Conservation (phyloP, 2,329 filamentous ascomycete species). For the Thyridium curvatum region DNA sequence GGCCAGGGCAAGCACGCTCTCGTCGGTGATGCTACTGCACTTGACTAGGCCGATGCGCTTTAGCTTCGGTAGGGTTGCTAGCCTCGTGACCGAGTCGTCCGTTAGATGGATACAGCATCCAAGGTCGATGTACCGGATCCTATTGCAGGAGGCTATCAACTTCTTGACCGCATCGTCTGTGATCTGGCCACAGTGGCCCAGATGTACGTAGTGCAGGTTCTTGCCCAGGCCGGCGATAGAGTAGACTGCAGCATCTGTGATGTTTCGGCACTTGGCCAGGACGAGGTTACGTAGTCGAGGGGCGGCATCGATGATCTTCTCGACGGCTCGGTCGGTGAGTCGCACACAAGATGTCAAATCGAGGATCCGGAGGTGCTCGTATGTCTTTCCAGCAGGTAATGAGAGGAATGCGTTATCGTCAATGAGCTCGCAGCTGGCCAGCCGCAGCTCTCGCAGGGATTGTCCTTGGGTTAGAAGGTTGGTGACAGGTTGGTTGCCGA, state of each 20-base stretch:
- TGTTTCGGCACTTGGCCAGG: constrained; percentile 85
- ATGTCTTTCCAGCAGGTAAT: constrained; percentile 61
- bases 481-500: constrained; percentile 80
- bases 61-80: constrained; percentile 84
- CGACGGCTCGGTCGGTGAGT: constrained; percentile 79
- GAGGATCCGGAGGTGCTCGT: constrained; percentile 85
- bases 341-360: constrained; percentile 85
- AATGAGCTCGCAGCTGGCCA: constrained; percentile 79
- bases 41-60: constrained; percentile 95
- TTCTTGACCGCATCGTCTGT: constrained; percentile 83
- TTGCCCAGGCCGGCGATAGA: constrained; percentile 87
- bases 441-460: constrained; percentile 81
- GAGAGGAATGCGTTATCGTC: constrained; percentile 83
- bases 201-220: constrained; percentile 93
- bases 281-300: constrained; percentile 89
- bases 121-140: constrained; percentile 94
- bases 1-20: constrained; percentile 79
- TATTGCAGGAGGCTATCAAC: constrained; percentile 79
- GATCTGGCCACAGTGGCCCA: constrained; percentile 88
- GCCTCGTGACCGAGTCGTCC: constrained; percentile 74
- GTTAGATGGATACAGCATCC: constrained; percentile 91
- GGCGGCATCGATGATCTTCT: constrained; percentile 79
- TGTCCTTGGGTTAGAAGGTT: constrained; percentile 71
- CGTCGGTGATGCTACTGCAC: constrained; percentile 83
- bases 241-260: constrained; percentile 82